Conservation (phyloP, 805 yeast genomes). For the Blastobotrys chiropterorum region DNA sequence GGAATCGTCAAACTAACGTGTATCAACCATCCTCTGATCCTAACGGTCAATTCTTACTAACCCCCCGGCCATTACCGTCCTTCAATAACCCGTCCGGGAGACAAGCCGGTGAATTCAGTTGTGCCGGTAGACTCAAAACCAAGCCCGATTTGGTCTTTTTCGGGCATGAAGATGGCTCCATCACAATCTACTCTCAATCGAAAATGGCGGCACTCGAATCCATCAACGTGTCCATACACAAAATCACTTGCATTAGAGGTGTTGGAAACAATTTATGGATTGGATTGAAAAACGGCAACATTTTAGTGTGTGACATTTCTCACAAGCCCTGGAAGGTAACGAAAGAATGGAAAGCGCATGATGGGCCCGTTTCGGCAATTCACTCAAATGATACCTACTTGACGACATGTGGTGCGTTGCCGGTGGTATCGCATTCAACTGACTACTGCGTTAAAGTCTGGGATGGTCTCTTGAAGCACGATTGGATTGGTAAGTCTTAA, state of each 20-base stretch:
- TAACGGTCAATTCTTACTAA: constrained; percentile 18
- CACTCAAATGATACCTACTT: constrained; percentile 12
- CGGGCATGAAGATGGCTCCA: constrained; percentile 37
- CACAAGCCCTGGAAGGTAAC: constrained; percentile 29
- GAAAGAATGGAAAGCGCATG: constrained; percentile 35
- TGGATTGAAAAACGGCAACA: constrained; percentile 32
- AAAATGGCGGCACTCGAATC: constrained; percentile 24
- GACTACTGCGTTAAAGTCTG: constrained; percentile 26
- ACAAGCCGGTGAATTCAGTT: constrained; percentile 27
- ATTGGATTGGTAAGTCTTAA: constrained; percentile 26
- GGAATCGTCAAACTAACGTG: constrained; percentile 27
- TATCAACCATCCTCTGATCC: constrained; percentile 26
- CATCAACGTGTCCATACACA: constrained; percentile 27
- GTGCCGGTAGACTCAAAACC: constrained; percentile 22
- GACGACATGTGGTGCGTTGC: constrained; percentile 20
- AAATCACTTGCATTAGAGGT: constrained; percentile 24
- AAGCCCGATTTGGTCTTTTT: constrained; percentile 28
- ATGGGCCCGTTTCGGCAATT: constrained; percentile 22
- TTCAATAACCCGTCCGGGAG: constrained; percentile 2
- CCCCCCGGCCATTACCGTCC: constrained; percentile 23
- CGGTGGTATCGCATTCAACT: constrained; percentile 21
- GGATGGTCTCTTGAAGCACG: constrained; percentile 32
- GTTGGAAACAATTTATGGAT: constrained; percentile 32
- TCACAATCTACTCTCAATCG: constrained; percentile 27
- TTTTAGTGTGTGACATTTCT: constrained; percentile 29